Evolutionary conservation across 179 eudicot genomes (phyloP).

Genomic region (Beta corolliflora): DNA sequence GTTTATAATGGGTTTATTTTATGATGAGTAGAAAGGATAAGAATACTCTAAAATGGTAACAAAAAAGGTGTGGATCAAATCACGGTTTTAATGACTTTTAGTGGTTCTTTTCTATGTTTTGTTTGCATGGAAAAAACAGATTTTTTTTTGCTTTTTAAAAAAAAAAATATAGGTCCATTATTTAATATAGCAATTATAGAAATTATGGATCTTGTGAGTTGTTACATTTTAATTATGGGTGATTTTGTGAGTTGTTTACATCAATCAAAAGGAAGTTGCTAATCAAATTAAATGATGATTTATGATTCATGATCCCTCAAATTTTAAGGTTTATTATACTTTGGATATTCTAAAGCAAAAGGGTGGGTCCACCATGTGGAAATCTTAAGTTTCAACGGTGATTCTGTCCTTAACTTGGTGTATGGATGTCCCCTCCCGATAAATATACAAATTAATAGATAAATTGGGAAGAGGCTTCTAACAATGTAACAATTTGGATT

Average conservation of each 20-base stretch:
- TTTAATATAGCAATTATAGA: conserved; percentile 1
- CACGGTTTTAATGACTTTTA: not conserved
- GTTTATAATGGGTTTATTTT: not conserved
- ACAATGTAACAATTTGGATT: too few species aligned
- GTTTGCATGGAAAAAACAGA: not conserved
- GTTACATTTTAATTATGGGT: not conserved
- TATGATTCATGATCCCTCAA: not conserved
- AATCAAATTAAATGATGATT: not conserved
- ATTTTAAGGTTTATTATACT: not conserved
- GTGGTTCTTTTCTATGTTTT: not conserved
- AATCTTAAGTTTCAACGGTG: conserved; percentile 2
- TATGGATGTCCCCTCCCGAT: not conserved
- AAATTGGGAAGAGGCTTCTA: too few species aligned
- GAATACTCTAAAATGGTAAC: not conserved
- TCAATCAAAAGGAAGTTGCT: conserved; percentile 15
- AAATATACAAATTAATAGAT: too few species aligned
- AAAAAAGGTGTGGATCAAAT: conserved; percentile 15
- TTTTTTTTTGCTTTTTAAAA: too few species aligned
- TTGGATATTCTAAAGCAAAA: not conserved
- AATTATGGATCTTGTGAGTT: conserved; percentile 19
- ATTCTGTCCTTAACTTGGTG: conserved; percentile 26
- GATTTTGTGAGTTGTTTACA: conserved; percentile 4
- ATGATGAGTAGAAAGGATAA: not conserved
- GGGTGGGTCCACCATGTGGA: conserved; percentile 24
- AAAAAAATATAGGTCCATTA: too few species aligned